These are phyloP conservation scores for Oryza longistaminata DNA, from an alignment of 176 grass and related monocot genomes.

Conservation along the genomic window DNA sequence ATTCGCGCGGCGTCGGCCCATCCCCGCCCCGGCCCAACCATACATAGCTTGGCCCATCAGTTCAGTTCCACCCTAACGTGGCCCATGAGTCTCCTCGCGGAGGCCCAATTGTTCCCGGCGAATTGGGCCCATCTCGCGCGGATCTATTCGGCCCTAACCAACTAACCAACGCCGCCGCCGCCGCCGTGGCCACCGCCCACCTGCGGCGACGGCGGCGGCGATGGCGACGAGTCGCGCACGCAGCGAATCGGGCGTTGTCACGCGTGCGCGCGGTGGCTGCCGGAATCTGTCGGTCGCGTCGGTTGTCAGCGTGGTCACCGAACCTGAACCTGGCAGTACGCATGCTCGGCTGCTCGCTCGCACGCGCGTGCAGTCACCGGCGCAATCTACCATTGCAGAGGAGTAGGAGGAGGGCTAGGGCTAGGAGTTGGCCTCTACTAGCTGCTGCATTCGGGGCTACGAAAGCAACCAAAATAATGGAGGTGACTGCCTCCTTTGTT, in stretches of 20 bases:
- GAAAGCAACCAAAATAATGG: conserved; percentile 39
- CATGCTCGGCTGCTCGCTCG: neutral
- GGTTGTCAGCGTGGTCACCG: neutral
- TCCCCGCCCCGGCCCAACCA: neutral
- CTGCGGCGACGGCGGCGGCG: no score
- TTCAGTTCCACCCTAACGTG: neutral
- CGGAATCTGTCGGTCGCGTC: neutral
- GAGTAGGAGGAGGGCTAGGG: neutral
- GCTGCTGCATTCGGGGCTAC: neutral
- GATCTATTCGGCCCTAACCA: neutral
- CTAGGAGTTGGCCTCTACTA: neutral
- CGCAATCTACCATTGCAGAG: neutral
- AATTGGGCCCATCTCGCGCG: neutral
- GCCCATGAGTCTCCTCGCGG: no score
- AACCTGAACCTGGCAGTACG: neutral
- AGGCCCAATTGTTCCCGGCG: neutral
- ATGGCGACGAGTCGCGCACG: no score
- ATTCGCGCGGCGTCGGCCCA: conserved; percentile 16
- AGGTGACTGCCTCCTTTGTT: conserved; percentile 40
- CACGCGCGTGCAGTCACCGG: conserved; percentile 4
- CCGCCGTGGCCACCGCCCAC: no score
- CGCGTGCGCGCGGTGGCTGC: neutral
- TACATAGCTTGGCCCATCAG: no score
- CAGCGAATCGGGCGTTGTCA: neutral
- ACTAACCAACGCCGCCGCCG: no score